Conservation (phyloP, 225 moss, liverwort and hornwort genomes). For the Neckera pumila region DNA sequence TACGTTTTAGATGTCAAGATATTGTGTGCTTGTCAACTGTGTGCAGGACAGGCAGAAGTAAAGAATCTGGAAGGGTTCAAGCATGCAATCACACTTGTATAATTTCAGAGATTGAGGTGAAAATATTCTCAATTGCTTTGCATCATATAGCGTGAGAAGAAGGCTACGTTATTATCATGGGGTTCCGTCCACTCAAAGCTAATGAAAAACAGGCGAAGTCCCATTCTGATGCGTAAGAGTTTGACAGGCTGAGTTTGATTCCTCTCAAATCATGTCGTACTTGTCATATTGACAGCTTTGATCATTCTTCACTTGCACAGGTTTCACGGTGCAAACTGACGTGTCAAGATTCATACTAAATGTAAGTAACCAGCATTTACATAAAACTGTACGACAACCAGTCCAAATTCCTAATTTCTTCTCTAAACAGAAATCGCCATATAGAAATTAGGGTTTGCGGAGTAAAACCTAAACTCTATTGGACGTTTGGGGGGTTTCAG, state of each 20-base stretch:
- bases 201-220: not conserved
- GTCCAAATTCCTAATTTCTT: not conserved
- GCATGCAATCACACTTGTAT: not conserved
- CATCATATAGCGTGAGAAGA: not conserved
- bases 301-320: not conserved
- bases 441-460: not conserved
- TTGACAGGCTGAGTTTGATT: not conserved
- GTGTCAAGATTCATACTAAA: not conserved
- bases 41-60: not conserved
- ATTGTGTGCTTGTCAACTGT: not conserved
- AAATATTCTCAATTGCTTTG: not conserved
- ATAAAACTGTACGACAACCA: not conserved
- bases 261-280: not conserved
- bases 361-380: not conserved
- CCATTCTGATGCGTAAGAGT: not conserved
- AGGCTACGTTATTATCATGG: not conserved
- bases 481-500: not conserved
- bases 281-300: not conserved
- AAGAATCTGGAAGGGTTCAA: not conserved
- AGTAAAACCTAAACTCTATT: not conserved
- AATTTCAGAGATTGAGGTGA: not conserved
- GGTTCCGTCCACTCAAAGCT: not conserved
- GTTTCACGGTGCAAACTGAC: not conserved
- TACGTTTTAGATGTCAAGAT: not conserved
- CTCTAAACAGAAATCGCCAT: not conserved